Evolutionary conservation across 257 asterid genomes (phyloP), one percentile per base, ranked within the genome.

Genomic region (Solanum rostratum): DNA sequence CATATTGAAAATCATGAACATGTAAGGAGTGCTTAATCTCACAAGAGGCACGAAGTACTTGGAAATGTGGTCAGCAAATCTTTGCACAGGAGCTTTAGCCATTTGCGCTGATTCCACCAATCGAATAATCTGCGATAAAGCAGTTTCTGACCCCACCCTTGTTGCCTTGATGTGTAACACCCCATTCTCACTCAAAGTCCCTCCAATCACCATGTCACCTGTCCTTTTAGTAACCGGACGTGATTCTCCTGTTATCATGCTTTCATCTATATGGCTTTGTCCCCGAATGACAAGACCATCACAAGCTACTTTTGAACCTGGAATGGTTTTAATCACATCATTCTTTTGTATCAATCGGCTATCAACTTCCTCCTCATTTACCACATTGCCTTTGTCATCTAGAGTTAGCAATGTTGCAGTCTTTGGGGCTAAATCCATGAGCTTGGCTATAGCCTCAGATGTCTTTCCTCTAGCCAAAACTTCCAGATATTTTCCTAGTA

Each of bases 171-270:
- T 53, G 20, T 89, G 93, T 30, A 93, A 76, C 54, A 90, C 92
- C 29, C 96, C 97, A 5, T 90, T 91, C 18, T 84, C 84, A 79
- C 91, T 93, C 1, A 93, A 39, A 15, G 95, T 93, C 53, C 97
- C 97, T 83, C 97, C 97, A 10, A 93, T 93, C 41, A 93, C 95
- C 49, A 19, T 10, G 63, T 90, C 92, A 13, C 93, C 93, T 19
- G 88, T 90, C 82, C 84, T 82, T 86, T 90, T 93, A 0, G 88
- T 88, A 57, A 89, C 90, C 1, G 93, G 91, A 88, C 87, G 84
- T 12, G 94, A 90, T 76, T 93, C 97, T 80, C 95, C 97, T 6
- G 97, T 93, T 84, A 93, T 89, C 97, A 93, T 93, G 90, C 97
- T 92, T 90, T 93, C 97, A 13, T 88, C 85, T 22, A 90, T 90